Base-by-base conservation (phyloP, 2,329 filamentous ascomycete genomes). In the Monosporascus sp. region DNA sequence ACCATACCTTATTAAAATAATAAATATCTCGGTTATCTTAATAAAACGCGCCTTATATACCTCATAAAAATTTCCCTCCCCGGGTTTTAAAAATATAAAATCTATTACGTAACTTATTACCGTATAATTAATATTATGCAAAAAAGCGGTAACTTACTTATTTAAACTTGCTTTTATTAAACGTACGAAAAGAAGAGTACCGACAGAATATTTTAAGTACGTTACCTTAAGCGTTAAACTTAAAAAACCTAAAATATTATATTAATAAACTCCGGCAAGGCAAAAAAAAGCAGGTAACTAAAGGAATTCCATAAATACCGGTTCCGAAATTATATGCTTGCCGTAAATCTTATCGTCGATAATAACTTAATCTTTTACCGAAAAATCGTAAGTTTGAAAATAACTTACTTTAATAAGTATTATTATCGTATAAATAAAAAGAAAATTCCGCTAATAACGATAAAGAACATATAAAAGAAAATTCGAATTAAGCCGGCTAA, bases 41-140 rank as follows among this genome's bases (percentile, higher is more conserved):
- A 72, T 53, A 51, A 68, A 72, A 7, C 69, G 65, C 49, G 55
- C 55, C 59, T 73, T 73, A 58, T 72, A 68, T 3, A 69, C 64
- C 56, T 73, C 71, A 57, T 73, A 70, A 45, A 65, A 73, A 58
- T 70, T 72, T 11, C 57, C 65, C 46, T 70, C 70, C 2, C 68
- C 66, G 1, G 70, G 67, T 44, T 67, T 58, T 3, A 66, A 66
- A 11, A 73, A 60, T 6, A 68, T 70, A 55, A 64, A 63, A 54
- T 73, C 70, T 7, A 72, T 64, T 34, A 72, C 70, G 57, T 73
- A 69, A 51, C 70, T 72, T 55, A 72, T 67, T 45, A 62, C 60
- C n/a, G 71, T 73, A 55, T 73, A 69, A 54, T 63, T 66, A 53
- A 72, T 63, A 48, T 73, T 70, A 51, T 73, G 70, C 6, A 73